Evolutionary conservation across 140 eudicot genomes (phyloP).

Genomic region (Oenanthe javanica): DNA sequence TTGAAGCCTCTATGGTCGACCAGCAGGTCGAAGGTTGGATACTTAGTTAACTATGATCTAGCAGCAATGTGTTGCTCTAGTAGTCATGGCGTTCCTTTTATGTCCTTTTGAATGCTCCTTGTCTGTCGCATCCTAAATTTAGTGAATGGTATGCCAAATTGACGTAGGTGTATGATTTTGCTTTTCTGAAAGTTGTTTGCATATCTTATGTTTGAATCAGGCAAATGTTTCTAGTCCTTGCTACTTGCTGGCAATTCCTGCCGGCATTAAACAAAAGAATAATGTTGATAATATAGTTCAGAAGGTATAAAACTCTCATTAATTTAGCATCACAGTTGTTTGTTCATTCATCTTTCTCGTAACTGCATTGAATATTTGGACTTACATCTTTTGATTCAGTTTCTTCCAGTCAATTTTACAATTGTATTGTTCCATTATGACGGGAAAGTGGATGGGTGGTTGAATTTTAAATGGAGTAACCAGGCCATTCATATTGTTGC

Average conservation of each 20-base stretch:
- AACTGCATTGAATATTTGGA: conserved; percentile 9
- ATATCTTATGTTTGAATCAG: conserved; percentile 16
- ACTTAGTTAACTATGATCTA: conserved; percentile 4
- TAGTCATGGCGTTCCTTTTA: not conserved
- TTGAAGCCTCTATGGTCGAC: conserved; percentile 82
- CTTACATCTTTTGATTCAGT: conserved; percentile 52
- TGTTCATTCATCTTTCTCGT: not conserved
- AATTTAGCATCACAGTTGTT: not conserved
- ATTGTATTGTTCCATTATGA: conserved; percentile 86
- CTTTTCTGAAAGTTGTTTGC: not conserved
- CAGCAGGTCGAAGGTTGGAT: conserved; percentile 53
- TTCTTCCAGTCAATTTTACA: conserved; percentile 86
- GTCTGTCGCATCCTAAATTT: not conserved
- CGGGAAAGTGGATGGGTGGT: conserved; percentile 86
- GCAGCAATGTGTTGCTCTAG: conserved; percentile 2
- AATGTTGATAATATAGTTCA: conserved; percentile 73
- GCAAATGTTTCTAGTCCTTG: conserved; percentile 30
- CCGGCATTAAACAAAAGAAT: conserved; percentile 80
- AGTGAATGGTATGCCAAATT: not conserved
- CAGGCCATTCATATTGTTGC: conserved; percentile 78
- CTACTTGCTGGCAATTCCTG: conserved; percentile 94
- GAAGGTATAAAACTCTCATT: conserved; percentile 46
- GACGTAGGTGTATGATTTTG: not conserved
- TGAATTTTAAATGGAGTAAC: conserved; percentile 80
- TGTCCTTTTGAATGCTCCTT: not conserved